Conservation (phyloP, 441 rosid genomes). For the Croton laevigatus region DNA sequence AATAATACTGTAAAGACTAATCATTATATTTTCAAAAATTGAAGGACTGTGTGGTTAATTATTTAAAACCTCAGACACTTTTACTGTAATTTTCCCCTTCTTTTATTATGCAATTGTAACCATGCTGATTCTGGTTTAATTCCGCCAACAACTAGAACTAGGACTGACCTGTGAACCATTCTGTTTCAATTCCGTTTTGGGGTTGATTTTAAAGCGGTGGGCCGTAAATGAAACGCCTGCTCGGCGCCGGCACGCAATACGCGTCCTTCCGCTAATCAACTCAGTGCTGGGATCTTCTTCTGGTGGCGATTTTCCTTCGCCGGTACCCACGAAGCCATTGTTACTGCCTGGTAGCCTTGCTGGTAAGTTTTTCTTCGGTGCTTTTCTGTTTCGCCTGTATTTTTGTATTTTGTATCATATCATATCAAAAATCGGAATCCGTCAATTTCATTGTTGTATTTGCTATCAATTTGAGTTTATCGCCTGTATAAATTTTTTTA, state of each 20-base stretch:
- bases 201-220: neutral
- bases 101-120: too few relatives aligned
- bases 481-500: neutral
- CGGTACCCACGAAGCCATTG: neutral
- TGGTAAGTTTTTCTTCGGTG: neutral
- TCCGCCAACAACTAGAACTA: too few relatives aligned
- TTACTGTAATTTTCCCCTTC: too few relatives aligned
- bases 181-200: neutral
- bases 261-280: neutral
- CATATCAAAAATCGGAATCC: neutral
- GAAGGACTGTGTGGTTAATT: too few relatives aligned
- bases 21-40: too few relatives aligned
- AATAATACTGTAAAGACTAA: too few relatives aligned
- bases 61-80: too few relatives aligned
- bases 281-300: neutral
- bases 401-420: neutral
- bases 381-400: neutral
- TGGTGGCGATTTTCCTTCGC: neutral
- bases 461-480: neutral
- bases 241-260: neutral
- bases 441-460: neutral
- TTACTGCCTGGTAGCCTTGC: neutral
- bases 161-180: too few relatives aligned
- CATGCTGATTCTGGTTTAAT: too few relatives aligned
- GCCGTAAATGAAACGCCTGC: neutral